phyloP scores from a whole-genome alignment of 805 yeast genomes.

The Saturnispora kantuleensis region DNA sequence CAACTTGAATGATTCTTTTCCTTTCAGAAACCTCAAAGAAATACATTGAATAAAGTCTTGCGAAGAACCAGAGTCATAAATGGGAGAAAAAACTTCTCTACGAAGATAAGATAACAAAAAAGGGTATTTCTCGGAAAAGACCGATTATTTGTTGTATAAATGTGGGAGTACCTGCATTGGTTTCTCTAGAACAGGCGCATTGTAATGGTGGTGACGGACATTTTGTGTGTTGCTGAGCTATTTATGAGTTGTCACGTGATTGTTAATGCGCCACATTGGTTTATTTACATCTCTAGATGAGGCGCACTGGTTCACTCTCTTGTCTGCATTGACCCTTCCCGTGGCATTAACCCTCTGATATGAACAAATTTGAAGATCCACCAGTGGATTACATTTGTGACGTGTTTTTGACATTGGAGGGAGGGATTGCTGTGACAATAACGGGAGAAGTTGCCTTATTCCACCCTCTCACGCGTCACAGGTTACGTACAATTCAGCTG shows the following conservation, averaged over 20 bases:
- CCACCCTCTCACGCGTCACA: no score
- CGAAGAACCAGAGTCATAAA: neutral
- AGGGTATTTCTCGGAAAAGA: neutral
- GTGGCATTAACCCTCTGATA: neutral
- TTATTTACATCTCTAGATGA: no score
- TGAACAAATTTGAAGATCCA: conserved; percentile 4
- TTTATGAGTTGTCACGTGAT: no score
- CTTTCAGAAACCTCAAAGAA: conserved; percentile 23
- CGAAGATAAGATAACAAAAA: conserved; percentile 1
- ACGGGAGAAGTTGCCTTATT: conserved; percentile 5
- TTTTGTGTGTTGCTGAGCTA: no score
- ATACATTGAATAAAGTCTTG: conserved; percentile 18
- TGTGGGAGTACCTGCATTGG: no score
- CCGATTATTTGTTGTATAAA: neutral
- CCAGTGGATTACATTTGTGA: conserved; percentile 5
- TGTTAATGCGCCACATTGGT: no score
- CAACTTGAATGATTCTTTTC: conserved; percentile 32
- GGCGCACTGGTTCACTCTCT: no score
- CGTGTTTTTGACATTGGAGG: neutral
- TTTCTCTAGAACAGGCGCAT: no score
- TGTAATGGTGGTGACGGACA: no score
- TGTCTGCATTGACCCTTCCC: no score
- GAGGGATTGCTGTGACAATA: conserved; percentile 1
- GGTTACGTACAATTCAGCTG: neutral
- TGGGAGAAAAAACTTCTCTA: conserved; percentile 1